Evolutionary conservation across 768 basidiomycete species (phyloP).

Genomic region (Rhodotorula toruloides): DNA sequence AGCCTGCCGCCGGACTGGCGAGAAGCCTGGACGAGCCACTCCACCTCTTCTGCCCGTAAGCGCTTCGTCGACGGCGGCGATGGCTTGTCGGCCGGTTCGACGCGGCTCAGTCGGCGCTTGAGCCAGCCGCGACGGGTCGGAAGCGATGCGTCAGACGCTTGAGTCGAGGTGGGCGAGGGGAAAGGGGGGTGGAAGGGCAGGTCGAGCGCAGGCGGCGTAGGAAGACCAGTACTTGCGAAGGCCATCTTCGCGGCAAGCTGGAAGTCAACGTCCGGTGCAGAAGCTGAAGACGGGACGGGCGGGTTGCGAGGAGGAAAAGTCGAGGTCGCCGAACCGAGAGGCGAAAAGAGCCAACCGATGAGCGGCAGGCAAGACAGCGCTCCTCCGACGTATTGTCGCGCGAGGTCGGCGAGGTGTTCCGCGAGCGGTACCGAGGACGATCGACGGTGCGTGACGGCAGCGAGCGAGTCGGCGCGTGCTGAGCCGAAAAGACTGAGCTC

Average conservation of each 20-base stretch:
- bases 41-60: conserved; percentile 40
- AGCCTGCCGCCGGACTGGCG: neutral
- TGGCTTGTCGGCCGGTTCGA: no score
- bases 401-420: neutral
- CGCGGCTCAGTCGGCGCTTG: no score
- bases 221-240: neutral
- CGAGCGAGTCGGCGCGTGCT: neutral
- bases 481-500: conserved; percentile 6
- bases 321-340: neutral
- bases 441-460: neutral
- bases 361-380: neutral
- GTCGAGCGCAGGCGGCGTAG: neutral
- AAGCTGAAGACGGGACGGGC: neutral
- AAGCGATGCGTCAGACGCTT: no score
- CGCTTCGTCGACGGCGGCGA: no score
- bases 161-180: neutral
- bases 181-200: no score
- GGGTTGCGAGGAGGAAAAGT: neutral
- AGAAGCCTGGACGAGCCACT: conserved; percentile 34
- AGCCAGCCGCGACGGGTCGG: no score
- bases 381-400: neutral
- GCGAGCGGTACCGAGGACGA: neutral
- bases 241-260: neutral
- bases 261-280: neutral
- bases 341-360: neutral